A percentile compares a stretch with the other conserved stretches of the same genome.
These are phyloP conservation scores for Lobulomyces angularis DNA, from an alignment of 192 early-diverging fungal species.

Conservation along the genomic window DNA sequence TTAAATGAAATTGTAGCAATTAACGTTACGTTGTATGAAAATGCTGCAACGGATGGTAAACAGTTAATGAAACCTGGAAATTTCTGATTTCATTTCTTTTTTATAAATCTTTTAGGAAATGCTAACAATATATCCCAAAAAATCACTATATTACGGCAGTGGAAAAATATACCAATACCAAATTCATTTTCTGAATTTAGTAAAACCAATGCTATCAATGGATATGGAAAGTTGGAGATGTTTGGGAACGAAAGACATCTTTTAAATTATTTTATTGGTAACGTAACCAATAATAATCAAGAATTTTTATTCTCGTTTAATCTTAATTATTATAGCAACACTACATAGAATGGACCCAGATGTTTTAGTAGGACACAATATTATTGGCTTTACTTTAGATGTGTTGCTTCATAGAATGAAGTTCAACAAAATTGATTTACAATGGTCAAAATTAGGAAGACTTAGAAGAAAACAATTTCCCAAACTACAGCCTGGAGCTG, in stretches of 20 bases:
- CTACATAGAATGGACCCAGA: constrained; percentile 79
- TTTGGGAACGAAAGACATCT: constrained; percentile 60
- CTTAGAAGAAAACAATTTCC: constrained; percentile 67
- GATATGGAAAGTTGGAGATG: constrained; percentile 49
- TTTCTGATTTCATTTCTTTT: not conserved
- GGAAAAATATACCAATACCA: constrained; percentile 61
- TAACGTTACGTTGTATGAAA: constrained; percentile 59
- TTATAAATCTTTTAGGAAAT: constrained; percentile 31
- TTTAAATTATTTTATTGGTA: constrained; percentile 64
- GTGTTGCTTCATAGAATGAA: constrained; percentile 90
- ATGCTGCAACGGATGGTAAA: constrained; percentile 27
- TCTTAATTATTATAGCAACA: constrained; percentile 28
- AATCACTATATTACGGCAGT: constrained; percentile 62
- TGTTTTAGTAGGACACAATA: constrained; percentile 90
- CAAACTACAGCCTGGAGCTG: constrained; percentile 64
- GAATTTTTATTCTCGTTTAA: constrained; percentile 1
- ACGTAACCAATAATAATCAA: constrained; percentile 1
- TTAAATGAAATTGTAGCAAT: constrained; percentile 82
- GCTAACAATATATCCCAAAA: constrained; percentile 29
- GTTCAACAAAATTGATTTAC: constrained; percentile 47
- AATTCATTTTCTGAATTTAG: constrained; percentile 55
- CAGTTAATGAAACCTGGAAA: not conserved
- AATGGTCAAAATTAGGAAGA: constrained; percentile 84
- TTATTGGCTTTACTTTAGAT: constrained; percentile 88
- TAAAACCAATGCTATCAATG: constrained; percentile 26